Base-by-base conservation (phyloP, 495 filamentous ascomycete genomes). In the Penicillium manginii region DNA sequence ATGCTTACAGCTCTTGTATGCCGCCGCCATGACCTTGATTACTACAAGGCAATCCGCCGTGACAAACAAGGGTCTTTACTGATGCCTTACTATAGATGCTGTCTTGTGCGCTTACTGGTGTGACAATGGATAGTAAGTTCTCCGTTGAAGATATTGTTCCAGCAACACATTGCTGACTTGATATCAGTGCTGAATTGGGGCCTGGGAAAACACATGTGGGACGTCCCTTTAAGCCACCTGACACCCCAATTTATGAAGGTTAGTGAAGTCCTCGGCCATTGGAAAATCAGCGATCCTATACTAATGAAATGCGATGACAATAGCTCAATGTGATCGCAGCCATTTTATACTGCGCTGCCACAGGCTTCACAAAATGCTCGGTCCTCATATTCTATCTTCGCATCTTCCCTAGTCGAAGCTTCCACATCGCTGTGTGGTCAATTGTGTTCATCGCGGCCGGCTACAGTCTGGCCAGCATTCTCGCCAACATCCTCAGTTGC, bases 351-450 rank as follows among this genome's bases (percentile, higher is more conserved):
- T 67, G 73, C 54, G 72, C 66, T 14, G 70, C 69, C 4, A 74
- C 73, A 19, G 73, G 69, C 14, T 69, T 75, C 51, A 64, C 70
- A 57, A 79, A 79, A 52, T 59, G 78, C 57, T 77, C 80, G 56
- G 70, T 76, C 42, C 64, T 83, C 39, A 51, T 83, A 11, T 76
- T 79, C 57, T 84, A 81, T 64, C 67, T 78, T 50, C 79, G 79
- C 57, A 76, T 85, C 46, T 76, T 76, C 54, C 76, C 76, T 21
- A 70, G 69, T 29, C 59, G 61, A 8, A 65, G 59, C 40, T 73
- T 78, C 56, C 71, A 74, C 40, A 53, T 55, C n/a, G 58, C 60
- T 1, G 71, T 73, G 18, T 76, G 70, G 70, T 21, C 54, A 0
- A 49, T 72, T 26, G 62, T 76, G 0, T 67, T 69, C 43, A 68